Percentiles rank a stretch among this genome's conserved stretches.
These are phyloP conservation scores for Plasmodium berghei DNA, from an alignment of 169 alveolate genomes.

Conservation along the genomic window DNA sequence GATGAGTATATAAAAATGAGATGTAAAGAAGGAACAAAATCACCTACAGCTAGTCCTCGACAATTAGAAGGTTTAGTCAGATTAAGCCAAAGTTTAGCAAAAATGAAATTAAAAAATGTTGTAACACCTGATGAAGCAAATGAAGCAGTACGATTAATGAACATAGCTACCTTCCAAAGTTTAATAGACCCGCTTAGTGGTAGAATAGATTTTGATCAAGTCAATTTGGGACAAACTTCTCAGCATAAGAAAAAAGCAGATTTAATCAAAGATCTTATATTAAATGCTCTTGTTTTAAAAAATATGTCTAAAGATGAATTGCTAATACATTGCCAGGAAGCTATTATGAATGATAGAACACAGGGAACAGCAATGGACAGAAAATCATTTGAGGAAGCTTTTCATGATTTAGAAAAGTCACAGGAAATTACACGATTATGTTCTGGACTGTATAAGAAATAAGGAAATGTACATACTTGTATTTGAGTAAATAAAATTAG, in stretches of 20 bases:
- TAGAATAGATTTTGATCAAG: constrained; percentile 95
- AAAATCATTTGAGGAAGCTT: constrained; percentile 76
- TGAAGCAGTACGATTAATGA: constrained; percentile 97
- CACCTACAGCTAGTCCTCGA: constrained; percentile 97
- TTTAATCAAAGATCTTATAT: constrained; percentile 57
- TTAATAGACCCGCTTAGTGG: constrained; percentile 99
- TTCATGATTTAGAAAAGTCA: constrained; percentile 67
- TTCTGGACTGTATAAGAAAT: constrained; percentile 71
- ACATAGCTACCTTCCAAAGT: constrained; percentile 98
- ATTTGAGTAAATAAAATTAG: too few species aligned
- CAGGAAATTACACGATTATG: constrained; percentile 72
- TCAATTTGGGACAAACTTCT: constrained; percentile 92
- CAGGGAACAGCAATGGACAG: constrained; percentile 56
- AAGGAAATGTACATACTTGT: neutral
- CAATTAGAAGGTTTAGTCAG: constrained; percentile 97
- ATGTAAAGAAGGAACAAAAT: constrained; percentile 88
- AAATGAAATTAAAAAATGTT: constrained; percentile 92
- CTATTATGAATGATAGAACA: constrained; percentile 63
- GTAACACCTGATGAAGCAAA: constrained; percentile 94
- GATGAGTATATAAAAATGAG: constrained; percentile 93
- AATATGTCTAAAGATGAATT: constrained; percentile 77
- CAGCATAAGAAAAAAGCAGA: constrained; percentile 75
- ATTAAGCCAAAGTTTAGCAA: constrained; percentile 97
- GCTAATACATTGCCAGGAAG: constrained; percentile 54
- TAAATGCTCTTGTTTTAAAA: constrained; percentile 64